Conservation (phyloP, 2,329 filamentous ascomycete species). For the Aspergillus calidoustus region DNA sequence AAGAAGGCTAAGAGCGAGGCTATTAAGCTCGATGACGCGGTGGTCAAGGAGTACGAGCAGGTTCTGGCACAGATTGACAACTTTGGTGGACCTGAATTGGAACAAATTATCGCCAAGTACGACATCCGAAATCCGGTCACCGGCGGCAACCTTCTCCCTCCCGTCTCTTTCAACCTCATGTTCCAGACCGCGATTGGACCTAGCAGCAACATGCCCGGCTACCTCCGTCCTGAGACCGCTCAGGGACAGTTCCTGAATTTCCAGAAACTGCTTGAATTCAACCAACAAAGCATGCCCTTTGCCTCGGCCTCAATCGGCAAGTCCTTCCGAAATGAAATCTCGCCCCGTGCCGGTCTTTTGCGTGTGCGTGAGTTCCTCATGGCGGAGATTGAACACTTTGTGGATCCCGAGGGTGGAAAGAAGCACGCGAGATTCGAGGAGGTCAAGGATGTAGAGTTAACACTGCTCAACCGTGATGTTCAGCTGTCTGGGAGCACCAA, state of each 20-base stretch:
- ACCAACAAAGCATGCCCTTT: slow-evolving; percentile 93
- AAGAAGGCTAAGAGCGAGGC: slow-evolving; percentile 77
- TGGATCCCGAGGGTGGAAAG: slow-evolving; percentile 93
- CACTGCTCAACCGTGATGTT: slow-evolving; percentile 80
- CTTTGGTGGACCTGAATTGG: slow-evolving; percentile 85
- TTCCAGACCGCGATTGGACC: slow-evolving; percentile 95
- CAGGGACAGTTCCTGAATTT: slow-evolving; percentile 99
- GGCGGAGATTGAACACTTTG: slow-evolving; percentile 99
- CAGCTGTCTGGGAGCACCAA: slow-evolving; percentile 86
- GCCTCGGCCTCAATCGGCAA: slow-evolving; percentile 97
- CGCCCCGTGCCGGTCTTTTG: slow-evolving; percentile 85
- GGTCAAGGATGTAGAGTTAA: slow-evolving; percentile 80
- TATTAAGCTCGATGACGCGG: slow-evolving; percentile 82
- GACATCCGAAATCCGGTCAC: slow-evolving; percentile 87
- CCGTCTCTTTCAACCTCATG: slow-evolving; percentile 97
- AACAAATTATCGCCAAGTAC: slow-evolving; percentile 85
- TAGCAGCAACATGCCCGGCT: slow-evolving; percentile 83
- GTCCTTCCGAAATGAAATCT: slow-evolving; percentile 98
- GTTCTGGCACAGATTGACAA: slow-evolving; percentile 94
- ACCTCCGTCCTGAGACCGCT: slow-evolving; percentile 90
- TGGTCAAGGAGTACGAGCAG: slow-evolving; percentile 89
- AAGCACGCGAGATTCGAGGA: slow-evolving; percentile 88
- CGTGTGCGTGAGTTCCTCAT: slow-evolving; percentile 97
- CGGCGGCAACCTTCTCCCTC: slow-evolving; percentile 74
- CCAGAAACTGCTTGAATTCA: slow-evolving; percentile 93